Evolutionary conservation across 169 alveolate species (phyloP).

Genomic region (Amoebophrya sp.): DNA sequence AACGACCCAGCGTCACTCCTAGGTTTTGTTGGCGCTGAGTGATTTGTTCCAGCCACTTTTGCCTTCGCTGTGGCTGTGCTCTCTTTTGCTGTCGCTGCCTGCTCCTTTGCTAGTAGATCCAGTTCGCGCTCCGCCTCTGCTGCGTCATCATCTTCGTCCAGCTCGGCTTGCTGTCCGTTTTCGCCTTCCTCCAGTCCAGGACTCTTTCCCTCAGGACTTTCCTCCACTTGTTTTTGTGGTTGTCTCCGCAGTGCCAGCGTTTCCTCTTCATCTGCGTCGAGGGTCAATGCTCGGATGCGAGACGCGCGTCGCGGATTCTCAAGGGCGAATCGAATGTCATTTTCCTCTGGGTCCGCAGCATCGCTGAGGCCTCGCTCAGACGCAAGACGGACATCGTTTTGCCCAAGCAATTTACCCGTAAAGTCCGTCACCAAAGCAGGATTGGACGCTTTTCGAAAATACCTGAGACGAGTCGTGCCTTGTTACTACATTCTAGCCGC

Average conservation of each 20-base stretch:
- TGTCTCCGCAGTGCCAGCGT: too few species aligned
- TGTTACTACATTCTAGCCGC: too few species aligned
- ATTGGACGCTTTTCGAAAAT: too few species aligned
- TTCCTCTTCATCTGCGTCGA: neutral
- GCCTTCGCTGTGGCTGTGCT: too few species aligned
- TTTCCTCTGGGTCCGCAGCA: neutral
- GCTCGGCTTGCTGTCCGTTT: neutral
- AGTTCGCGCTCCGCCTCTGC: neutral
- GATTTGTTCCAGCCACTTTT: too few species aligned
- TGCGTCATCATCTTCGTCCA: neutral
- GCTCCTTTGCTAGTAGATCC: neutral
- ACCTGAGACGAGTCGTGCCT: too few species aligned
- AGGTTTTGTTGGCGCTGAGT: too few species aligned
- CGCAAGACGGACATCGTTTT: too few species aligned
- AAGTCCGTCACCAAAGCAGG: too few species aligned
- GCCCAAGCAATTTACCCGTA: too few species aligned
- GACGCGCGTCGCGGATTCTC: neutral
- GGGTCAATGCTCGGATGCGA: neutral
- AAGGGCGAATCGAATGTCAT: neutral
- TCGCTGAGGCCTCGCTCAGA: neutral
- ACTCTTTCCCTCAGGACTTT: neutral
- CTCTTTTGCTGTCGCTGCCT: too few species aligned
- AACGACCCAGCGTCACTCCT: too few species aligned
- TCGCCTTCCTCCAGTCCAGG: neutral
- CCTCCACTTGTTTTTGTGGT: neutral